Conservation (phyloP, 805 yeast genomes). For the Candida germanica region DNA sequence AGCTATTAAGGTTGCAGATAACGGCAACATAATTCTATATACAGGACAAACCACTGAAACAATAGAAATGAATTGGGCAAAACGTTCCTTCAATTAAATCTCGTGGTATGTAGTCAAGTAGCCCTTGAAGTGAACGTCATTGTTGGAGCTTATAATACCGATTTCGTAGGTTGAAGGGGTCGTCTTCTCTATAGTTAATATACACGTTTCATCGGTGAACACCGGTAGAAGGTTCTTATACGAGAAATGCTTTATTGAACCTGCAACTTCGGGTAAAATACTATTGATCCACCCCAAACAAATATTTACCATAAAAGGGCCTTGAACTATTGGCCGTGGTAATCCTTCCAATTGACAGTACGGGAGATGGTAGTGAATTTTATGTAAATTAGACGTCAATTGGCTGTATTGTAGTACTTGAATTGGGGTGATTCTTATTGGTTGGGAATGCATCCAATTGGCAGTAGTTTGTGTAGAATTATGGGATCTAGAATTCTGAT, state of each 20-base stretch:
- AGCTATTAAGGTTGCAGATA: too few relatives aligned
- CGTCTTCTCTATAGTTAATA: neutral
- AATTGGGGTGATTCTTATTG: neutral
- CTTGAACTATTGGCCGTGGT: constrained; percentile 66
- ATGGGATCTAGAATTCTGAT: too few relatives aligned
- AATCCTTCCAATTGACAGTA: constrained; percentile 64
- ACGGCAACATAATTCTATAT: too few relatives aligned
- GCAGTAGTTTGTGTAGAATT: too few relatives aligned
- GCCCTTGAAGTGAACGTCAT: neutral
- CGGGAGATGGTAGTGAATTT: constrained; percentile 66
- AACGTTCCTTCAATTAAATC: neutral
- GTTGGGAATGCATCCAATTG: too few relatives aligned
- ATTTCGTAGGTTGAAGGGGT: neutral
- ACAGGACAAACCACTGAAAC: too few relatives aligned
- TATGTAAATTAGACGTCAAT: constrained; percentile 78
- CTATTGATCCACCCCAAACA: constrained; percentile 49
- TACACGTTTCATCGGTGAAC: neutral
- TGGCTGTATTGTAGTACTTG: constrained; percentile 59
- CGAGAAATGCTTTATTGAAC: neutral
- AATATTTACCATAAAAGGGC: constrained; percentile 71
- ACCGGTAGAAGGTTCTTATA: constrained; percentile 5
- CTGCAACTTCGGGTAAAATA: constrained; percentile 1
- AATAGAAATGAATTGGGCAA: neutral
- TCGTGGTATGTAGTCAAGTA: neutral
- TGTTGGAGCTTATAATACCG: neutral